A percentile compares a stretch with the other conserved stretches of the same genome.
Evolutionary conservation across 805 yeast species (phyloP).

Genomic region (Wickerhamomyces alni): DNA sequence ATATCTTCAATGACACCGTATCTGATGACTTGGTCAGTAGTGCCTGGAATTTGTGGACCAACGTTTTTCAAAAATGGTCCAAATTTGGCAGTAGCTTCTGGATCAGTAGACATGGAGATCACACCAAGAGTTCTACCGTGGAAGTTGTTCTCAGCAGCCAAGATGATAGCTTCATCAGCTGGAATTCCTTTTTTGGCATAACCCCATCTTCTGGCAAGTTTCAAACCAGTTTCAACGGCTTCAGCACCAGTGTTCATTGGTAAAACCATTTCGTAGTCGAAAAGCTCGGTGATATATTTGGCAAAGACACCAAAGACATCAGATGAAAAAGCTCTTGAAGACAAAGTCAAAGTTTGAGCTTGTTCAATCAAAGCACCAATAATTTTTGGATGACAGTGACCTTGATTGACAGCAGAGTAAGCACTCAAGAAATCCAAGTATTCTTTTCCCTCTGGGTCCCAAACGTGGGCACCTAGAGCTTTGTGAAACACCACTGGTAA

Average conservation of each 20-base stretch:
- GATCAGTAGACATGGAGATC: slow-evolving; percentile 93
- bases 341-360: slow-evolving; percentile 76
- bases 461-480: slow-evolving; percentile 88
- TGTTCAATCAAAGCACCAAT: slow-evolving; percentile 80
- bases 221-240: slow-evolving; percentile 93
- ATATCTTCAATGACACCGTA: slow-evolving; percentile 86
- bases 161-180: slow-evolving; percentile 75
- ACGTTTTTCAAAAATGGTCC: slow-evolving; percentile 86
- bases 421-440: slow-evolving; percentile 91
- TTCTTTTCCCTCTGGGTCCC: slow-evolving; percentile 97
- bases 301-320: slow-evolving; percentile 85
- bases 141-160: slow-evolving; percentile 86
- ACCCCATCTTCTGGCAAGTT: slow-evolving; percentile 97
- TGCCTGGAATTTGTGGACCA: slow-evolving; percentile 81
- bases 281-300: slow-evolving; percentile 81
- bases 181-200: slow-evolving; percentile 82
- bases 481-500: slow-evolving; percentile 87
- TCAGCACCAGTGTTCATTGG: slow-evolving; percentile 99
- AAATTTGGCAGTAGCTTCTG: slow-evolving; percentile 80
- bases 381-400: slow-evolving; percentile 95
- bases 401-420: slow-evolving; percentile 96
- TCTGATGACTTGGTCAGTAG: slow-evolving; percentile 53
- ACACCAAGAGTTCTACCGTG: slow-evolving; percentile 96
- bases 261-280: slow-evolving; percentile 85
- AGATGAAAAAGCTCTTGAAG: slow-evolving; percentile 89